Percentiles rank a stretch among this genome's conserved stretches.
Conservation (phyloP, 2,329 filamentous ascomycete species). For the Cordyceps cateniannulata region DNA sequence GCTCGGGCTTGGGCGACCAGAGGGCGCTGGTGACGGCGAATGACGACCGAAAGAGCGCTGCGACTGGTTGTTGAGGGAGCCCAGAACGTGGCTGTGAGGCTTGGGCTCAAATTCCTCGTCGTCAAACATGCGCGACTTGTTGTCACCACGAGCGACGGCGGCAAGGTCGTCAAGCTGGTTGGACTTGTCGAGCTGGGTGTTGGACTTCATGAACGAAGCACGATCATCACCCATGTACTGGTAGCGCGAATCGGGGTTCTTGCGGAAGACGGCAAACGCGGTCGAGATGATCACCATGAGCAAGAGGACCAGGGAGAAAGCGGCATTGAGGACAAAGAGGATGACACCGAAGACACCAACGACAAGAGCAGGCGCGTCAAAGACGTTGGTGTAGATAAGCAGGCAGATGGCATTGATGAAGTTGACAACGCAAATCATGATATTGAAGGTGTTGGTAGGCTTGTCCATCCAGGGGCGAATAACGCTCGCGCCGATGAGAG, state of each 20-base stretch:
- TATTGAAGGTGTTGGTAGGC: conserved; percentile 95
- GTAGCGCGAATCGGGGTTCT: conserved; percentile 92
- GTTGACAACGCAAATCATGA: conserved; percentile 82
- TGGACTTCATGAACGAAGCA: conserved; percentile 95
- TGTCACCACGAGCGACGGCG: conserved; percentile 81
- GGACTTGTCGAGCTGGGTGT: conserved; percentile 67
- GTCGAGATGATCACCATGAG: conserved; percentile 66
- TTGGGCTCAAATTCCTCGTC: conserved; percentile 5
- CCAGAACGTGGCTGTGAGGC: conserved; percentile 5
- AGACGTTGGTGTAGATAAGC: conserved; percentile 80
- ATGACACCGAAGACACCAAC: conserved; percentile 84
- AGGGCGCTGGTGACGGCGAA: neutral
- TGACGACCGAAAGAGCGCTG: conserved; percentile 3
- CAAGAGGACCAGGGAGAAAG: conserved; percentile 74
- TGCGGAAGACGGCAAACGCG: conserved; percentile 68
- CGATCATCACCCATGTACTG: conserved; percentile 96
- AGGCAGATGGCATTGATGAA: conserved; percentile 88
- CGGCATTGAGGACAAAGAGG: conserved; percentile 82
- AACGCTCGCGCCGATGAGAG: conserved; percentile 71
- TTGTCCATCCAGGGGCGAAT: conserved; percentile 98
- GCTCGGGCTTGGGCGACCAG: conserved; percentile 4
- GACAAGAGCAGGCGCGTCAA: conserved; percentile 75
- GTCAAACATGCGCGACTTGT: conserved; percentile 24
- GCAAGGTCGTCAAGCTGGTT: conserved; percentile 88
- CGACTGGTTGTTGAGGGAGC: conserved; percentile 6